These are phyloP conservation scores for Trichopus zeylanicus DNA, from an alignment of 116 monocot species.

Conservation along the genomic window DNA sequence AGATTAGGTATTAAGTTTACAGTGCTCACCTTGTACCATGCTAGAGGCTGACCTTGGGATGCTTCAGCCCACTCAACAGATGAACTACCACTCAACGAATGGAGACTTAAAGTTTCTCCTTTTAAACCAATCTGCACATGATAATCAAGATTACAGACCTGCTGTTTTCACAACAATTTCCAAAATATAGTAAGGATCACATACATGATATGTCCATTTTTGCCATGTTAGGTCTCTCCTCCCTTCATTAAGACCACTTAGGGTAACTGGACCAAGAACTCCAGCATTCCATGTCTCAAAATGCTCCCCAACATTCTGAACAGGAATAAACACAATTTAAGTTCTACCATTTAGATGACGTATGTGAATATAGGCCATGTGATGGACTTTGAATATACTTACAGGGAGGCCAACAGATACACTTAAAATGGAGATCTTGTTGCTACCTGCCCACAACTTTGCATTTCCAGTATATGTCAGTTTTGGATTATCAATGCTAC, in stretches of 20 bases:
- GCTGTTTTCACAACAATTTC: not conserved
- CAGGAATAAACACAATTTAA: not conserved
- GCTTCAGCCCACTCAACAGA: constrained; percentile 62
- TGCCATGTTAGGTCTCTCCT: constrained; percentile 49
- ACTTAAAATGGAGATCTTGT: constrained; percentile 59
- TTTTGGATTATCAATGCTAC: constrained; percentile 35
- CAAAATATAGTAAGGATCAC: not conserved
- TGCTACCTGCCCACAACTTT: constrained; percentile 46
- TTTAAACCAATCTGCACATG: constrained; percentile 53
- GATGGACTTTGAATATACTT: constrained; percentile 4
- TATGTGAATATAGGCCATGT: not conserved
- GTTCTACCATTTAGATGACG: not conserved
- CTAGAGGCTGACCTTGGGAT: constrained; percentile 33
- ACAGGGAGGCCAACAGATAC: constrained; percentile 34
- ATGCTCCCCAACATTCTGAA: constrained; percentile 62
- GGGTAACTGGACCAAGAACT: constrained; percentile 70
- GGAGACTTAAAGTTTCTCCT: constrained; percentile 57
- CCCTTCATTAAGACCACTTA: constrained; percentile 60
- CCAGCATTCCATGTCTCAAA: constrained; percentile 83
- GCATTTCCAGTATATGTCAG: constrained; percentile 43
- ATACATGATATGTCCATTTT: constrained; percentile 65
- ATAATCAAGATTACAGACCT: not conserved
- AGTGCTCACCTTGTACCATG: constrained; percentile 73
- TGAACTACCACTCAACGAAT: constrained; percentile 48
- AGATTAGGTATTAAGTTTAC: not conserved